A percentile compares a stretch with the other conserved stretches of the same genome.
Evolutionary conservation across 2,329 filamentous ascomycete genomes (phyloP).

Genomic region (Arthrobotrys musiformis): DNA sequence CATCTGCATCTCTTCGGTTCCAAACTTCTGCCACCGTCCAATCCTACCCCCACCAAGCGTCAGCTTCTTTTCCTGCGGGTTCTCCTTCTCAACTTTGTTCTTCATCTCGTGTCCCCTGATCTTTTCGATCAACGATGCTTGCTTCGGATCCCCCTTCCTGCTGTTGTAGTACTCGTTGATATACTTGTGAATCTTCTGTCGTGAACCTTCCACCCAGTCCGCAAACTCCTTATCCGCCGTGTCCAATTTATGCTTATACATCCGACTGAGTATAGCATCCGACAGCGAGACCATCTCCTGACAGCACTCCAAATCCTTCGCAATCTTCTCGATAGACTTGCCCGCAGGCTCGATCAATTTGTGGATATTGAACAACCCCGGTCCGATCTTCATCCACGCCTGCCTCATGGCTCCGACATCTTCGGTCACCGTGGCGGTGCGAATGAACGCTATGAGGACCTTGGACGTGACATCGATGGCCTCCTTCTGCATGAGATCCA

Average conservation of each 20-base stretch:
- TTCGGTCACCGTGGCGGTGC: slow-evolving; percentile 40
- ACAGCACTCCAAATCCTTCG: slow-evolving; percentile 40
- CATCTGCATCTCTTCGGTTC: slow-evolving; percentile 22
- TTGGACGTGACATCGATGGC: slow-evolving; percentile 40
- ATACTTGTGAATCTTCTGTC: slow-evolving; percentile 46
- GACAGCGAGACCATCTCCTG: slow-evolving; percentile 44
- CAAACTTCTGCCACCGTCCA: slow-evolving; percentile 38
- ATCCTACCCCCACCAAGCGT: not conserved
- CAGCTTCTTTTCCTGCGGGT: slow-evolving; percentile 20
- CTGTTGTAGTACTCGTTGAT: slow-evolving; percentile 46
- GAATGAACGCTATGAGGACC: slow-evolving; percentile 45
- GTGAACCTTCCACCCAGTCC: slow-evolving; percentile 26
- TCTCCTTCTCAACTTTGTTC: slow-evolving; percentile 24
- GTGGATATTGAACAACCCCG: slow-evolving; percentile 45
- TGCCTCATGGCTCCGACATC: slow-evolving; percentile 38
- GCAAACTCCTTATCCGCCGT: slow-evolving; percentile 28
- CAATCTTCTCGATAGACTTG: slow-evolving; percentile 46
- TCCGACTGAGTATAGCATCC: slow-evolving; percentile 37
- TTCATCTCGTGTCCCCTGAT: not conserved
- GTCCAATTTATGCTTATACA: slow-evolving; percentile 27
- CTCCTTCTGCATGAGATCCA: slow-evolving; percentile 37
- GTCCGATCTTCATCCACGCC: slow-evolving; percentile 37
- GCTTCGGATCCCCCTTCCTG: not conserved
- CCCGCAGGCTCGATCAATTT: slow-evolving; percentile 35
- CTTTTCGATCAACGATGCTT: not conserved